Conservation (phyloP, 2,329 filamentous ascomycete species). For the Teratosphaeria epicoccoides region DNA sequence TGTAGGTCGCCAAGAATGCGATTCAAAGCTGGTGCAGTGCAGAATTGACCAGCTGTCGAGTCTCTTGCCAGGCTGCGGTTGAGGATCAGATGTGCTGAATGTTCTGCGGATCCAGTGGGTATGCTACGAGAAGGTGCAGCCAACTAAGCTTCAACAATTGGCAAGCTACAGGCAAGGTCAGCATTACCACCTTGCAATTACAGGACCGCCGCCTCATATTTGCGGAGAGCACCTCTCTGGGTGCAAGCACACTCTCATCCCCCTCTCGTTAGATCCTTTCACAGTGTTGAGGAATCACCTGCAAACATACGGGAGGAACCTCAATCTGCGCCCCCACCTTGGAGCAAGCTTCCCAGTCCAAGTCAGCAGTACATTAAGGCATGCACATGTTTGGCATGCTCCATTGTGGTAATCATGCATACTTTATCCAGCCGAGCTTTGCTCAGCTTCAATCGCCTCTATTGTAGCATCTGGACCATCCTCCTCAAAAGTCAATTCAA, state of each 20-base stretch:
- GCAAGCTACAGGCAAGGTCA: neutral
- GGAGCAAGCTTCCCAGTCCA: neutral
- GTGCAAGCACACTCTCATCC: no score
- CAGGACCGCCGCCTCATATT: neutral
- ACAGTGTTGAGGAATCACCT: neutral
- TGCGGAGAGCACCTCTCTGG: neutral
- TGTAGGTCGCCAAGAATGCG: no score
- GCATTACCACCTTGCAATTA: neutral
- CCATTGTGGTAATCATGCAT: neutral
- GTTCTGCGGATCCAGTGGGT: neutral
- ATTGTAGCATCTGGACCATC: neutral
- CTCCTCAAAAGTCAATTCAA: constrained; percentile 1
- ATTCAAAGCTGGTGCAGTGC: no score
- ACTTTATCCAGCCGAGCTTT: neutral
- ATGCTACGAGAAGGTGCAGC: neutral
- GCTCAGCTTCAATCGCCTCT: neutral
- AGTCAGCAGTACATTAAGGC: neutral
- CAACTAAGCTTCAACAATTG: neutral
- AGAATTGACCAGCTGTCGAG: no score
- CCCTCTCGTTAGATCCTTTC: neutral
- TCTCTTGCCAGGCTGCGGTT: neutral
- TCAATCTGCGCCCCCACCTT: no score
- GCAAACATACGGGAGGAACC: no score
- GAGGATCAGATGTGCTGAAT: neutral
- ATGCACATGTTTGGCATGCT: neutral